Base-by-base conservation (phyloP, 1,139 yeast species). In the Hansenula lynferdii region DNA sequence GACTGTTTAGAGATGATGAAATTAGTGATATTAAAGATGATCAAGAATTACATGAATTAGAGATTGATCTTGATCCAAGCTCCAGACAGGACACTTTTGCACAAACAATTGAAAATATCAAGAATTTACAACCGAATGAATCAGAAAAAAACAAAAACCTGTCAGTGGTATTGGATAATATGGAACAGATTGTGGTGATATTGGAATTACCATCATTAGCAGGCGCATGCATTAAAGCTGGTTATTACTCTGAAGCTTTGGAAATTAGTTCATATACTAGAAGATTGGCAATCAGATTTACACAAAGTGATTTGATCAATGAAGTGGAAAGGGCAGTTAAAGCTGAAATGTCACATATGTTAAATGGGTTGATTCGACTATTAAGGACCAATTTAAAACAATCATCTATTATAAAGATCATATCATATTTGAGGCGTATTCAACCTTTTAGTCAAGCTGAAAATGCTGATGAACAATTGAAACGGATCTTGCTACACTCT, bases 181-280 rank as follows among this genome's bases (percentile, higher is more conserved):
- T 87, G 48, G 92, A 83, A 45, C 74, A 80, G 22, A 70, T 89
- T 10, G 75, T 85, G 45, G 96, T 86, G 51, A 71, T 89, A 11
- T 66, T 90, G 45, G 96, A 87, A 54, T 65, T 92, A 24, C 97
- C 97, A 0, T 73, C 94, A 2, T 61, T 90, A 38, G 80, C 94
- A 30, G 72, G 79, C 39, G 77, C 90, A n/a, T 86, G 97, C 60
- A 86, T 89, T 7, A 69, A 77, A 38, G 84, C 85, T 39, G 96
- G 96, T 0, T 85, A 85, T 56, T 92, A 89, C 56, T 85, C 89
- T 30, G 96, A 89, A 53, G 89, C 96, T 7, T 71, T 90, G 27
- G 95, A 86, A 49, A 75, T 85, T 15, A 80, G 87, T 15, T 72
- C 82, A 32, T 78, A 85, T 53, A 77, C 85, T 0, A 75, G 80